Evolutionary conservation across 768 basidiomycete genomes (phyloP).

Genomic region (Lanmaoa rubissima): DNA sequence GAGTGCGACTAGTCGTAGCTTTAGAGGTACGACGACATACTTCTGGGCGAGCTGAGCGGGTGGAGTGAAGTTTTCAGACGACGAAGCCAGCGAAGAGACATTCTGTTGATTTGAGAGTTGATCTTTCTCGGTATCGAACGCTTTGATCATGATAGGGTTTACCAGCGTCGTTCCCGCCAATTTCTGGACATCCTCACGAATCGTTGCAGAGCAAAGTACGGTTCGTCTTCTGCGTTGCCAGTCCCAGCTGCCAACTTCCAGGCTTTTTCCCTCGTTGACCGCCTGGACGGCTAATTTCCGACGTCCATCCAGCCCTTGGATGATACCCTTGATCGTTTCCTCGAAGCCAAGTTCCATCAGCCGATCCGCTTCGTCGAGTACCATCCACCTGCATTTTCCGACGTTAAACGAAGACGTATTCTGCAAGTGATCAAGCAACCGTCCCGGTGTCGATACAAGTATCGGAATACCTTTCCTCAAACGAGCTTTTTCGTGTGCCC

Average conservation of each 20-base stretch:
- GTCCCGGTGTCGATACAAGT: constrained; percentile 92
- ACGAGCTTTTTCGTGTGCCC: constrained; percentile 93
- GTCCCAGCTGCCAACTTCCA: constrained; percentile 83
- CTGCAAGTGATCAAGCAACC: constrained; percentile 93
- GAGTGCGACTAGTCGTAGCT: constrained; percentile 89
- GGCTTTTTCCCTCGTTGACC: constrained; percentile 59
- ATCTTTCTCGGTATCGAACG: constrained; percentile 49
- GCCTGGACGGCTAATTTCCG: constrained; percentile 69
- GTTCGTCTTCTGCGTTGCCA: constrained; percentile 78
- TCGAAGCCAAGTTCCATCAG: constrained; percentile 99
- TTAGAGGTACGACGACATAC: constrained; percentile 86
- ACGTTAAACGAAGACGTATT: constrained; percentile 92
- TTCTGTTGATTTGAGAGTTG: constrained; percentile 13
- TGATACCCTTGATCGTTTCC: constrained; percentile 88
- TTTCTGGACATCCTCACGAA: constrained; percentile 91
- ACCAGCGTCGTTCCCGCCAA: constrained; percentile 80
- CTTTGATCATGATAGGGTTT: constrained; percentile 83
- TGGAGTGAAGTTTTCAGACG: constrained; percentile 74
- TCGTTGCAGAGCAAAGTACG: constrained; percentile 94
- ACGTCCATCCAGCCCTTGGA: constrained; percentile 83
- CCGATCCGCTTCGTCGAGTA: constrained; percentile 95
- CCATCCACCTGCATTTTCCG: constrained; percentile 92
- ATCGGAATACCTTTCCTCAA: constrained; percentile 94
- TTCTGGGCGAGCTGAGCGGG: constrained; percentile 93
- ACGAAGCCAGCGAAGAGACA: constrained; percentile 17